Evolutionary conservation across 805 yeast species (phyloP), one percentile per base, ranked within the genome.

Genomic region (Candida peoriensis): DNA sequence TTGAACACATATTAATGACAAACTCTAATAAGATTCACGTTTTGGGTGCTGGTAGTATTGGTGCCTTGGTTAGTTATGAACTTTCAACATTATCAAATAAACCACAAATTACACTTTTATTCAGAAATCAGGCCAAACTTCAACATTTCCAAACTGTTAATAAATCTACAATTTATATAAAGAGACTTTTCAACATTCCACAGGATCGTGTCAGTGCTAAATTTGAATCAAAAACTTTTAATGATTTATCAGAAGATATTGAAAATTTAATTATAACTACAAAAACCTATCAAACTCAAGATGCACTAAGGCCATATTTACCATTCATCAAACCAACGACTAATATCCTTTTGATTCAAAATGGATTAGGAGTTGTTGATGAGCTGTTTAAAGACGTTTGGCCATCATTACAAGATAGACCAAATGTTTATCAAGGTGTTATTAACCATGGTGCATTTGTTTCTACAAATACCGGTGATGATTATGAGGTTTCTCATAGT

Each of bases 341-440:
- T 2, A 81, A 77, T 40, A 60, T 89, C 10, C 50, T 90, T 24
- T 58, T 93, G 16, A 58, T 90, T 6, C 97, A 93, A 47, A 93
- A 93, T 55, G 98, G 98, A 1, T 68, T 88, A 66, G 97, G 97
- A 8, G 78, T 83, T 16, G 63, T 74, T 6, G 83, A 82, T 9
- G 66, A 68, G 27, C 52, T 88, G 22, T 60, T 64, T 12, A 60
- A 64, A 3, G 52, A 60, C 16, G 59, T 77, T 4, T 84, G 93
- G 81, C 77, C 81, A 1, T 49, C 58, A 1, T 34, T 41, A 2
- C 46, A 47, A 0, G 28, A 39, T 0, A 57, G 76, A 35, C 96
- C 97, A 4, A 64, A 62, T 7, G 47, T 89, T 10, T 78, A 68
- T 49, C 83, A 78, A 50, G 96, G 89, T 35, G 78, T 89, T 17